phyloP scores from a whole-genome alignment of 1,139 yeast species.

The Saccharomyces hybrid region DNA sequence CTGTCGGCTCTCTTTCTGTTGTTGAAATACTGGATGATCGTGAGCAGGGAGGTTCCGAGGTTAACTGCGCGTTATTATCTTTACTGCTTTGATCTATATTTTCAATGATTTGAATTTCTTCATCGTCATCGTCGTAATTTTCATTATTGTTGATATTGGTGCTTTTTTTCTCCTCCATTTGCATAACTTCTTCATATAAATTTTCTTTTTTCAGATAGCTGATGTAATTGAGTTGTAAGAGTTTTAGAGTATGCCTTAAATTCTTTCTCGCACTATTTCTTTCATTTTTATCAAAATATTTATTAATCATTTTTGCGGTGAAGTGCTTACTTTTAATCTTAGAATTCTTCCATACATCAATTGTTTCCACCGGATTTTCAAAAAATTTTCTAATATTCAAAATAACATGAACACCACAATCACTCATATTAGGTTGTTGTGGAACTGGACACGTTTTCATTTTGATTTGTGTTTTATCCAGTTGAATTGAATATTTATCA shows the following conservation, averaged over 20 bases:
- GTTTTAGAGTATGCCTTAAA: constrained; percentile 32
- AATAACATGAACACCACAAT: constrained; percentile 91
- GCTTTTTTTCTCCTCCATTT: constrained; percentile 15
- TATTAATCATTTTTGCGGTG: constrained; percentile 17
- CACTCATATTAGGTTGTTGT: constrained; percentile 80
- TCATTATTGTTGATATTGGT: constrained; percentile 11
- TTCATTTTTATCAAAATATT: constrained; percentile 34
- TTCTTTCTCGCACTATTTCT: constrained; percentile 34
- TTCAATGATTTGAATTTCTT: constrained; percentile 30
- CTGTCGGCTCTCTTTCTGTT: neutral
- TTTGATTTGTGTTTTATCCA: constrained; percentile 40
- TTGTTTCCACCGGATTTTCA: constrained; percentile 42
- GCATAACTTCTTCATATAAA: constrained; percentile 11
- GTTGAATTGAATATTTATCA: constrained; percentile 48
- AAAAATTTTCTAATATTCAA: constrained; percentile 68
- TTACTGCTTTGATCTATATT: constrained; percentile 6
- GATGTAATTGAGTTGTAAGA: constrained; percentile 37
- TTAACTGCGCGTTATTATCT: neutral
- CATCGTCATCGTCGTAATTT: constrained; percentile 25
- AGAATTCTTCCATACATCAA: constrained; percentile 43
- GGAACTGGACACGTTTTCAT: constrained; percentile 58
- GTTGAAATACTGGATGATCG: neutral
- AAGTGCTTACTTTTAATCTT: constrained; percentile 19
- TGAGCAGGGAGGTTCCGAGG: constrained; percentile 8
- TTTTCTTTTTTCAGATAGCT: constrained; percentile 16